Evolutionary conservation across 768 basidiomycete species (phyloP).

Genomic region (Guyanaporus albipodus): DNA sequence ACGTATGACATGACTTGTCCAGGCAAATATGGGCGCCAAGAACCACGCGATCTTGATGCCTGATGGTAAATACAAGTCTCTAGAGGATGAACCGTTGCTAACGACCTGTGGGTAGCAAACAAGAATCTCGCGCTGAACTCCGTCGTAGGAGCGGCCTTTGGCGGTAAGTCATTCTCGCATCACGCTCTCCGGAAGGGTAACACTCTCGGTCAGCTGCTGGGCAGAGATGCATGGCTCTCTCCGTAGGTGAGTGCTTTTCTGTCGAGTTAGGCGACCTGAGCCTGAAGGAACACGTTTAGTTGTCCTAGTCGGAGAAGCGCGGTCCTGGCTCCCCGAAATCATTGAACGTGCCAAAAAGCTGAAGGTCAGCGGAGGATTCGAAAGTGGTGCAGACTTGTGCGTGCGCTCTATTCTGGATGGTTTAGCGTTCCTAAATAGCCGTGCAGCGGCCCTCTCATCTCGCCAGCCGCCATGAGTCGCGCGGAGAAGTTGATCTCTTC

Average conservation of each 20-base stretch:
- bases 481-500: conserved; percentile 73
- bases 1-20: conserved; percentile 1
- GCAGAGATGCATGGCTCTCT: conserved; percentile 96
- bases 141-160: conserved; percentile 90
- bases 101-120: conserved; percentile 59
- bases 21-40: conserved; percentile 90
- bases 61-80: conserved; percentile 58
- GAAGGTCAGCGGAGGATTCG: conserved; percentile 88
- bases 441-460: conserved; percentile 73
- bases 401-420: conserved; percentile 14
- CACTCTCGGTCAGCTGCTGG: conserved; percentile 66
- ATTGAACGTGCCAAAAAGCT: conserved; percentile 76
- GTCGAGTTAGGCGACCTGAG: neutral
- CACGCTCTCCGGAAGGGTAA: conserved; percentile 19
- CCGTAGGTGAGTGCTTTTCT: conserved; percentile 58
- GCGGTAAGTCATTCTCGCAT: conserved; percentile 45
- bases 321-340: conserved; percentile 82
- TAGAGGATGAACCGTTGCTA: neutral
- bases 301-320: conserved; percentile 75
- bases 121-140: conserved; percentile 90
- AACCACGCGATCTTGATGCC: conserved; percentile 94
- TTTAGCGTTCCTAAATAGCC: neutral
- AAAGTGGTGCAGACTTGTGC: conserved; percentile 77
- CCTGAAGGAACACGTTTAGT: conserved; percentile 33
- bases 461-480: conserved; percentile 75